Evolutionary conservation across 2,329 filamentous ascomycete species (phyloP).

Genomic region (Trichothecium sympodiale): DNA sequence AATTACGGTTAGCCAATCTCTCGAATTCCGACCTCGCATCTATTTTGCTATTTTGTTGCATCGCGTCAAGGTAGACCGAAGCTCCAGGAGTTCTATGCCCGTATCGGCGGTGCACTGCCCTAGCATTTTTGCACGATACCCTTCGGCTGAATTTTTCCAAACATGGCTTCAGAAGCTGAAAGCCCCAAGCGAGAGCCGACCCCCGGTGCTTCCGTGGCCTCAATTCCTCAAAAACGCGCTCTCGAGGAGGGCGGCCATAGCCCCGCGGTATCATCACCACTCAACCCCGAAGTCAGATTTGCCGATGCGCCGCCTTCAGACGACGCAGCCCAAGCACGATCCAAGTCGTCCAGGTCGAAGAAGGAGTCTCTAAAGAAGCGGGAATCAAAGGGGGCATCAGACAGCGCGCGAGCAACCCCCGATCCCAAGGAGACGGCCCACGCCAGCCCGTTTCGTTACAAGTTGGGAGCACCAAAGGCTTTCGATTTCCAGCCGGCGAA

Average conservation of each 20-base stretch:
- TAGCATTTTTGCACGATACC: no score
- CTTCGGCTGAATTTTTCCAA: no score
- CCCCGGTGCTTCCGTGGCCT: slow-evolving; percentile 27
- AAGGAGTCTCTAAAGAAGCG: slow-evolving; percentile 60
- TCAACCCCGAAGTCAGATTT: slow-evolving; percentile 53
- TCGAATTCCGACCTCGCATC: no score
- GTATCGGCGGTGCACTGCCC: no score
- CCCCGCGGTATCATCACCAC: slow-evolving; percentile 60
- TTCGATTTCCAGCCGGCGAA: slow-evolving; percentile 51
- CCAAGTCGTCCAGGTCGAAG: slow-evolving; percentile 39
- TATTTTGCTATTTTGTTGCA: no score
- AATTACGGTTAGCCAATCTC: no score
- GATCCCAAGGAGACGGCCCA: slow-evolving; percentile 37
- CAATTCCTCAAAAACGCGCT: slow-evolving; percentile 52
- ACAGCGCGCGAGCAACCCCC: slow-evolving; percentile 37
- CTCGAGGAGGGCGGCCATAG: slow-evolving; percentile 56
- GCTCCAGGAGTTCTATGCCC: no score
- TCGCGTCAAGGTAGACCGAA: no score
- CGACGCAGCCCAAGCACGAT: slow-evolving; percentile 28
- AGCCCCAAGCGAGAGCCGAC: slow-evolving; percentile 31
- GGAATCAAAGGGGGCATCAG: slow-evolving; percentile 44
- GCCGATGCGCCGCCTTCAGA: slow-evolving; percentile 27
- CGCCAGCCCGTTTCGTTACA: slow-evolving; percentile 46
- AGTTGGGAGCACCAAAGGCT: slow-evolving; percentile 50
- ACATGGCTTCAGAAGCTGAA: no score